Evolutionary conservation across 345 rosid species (phyloP).

Genomic region (Citropsis articulata): DNA sequence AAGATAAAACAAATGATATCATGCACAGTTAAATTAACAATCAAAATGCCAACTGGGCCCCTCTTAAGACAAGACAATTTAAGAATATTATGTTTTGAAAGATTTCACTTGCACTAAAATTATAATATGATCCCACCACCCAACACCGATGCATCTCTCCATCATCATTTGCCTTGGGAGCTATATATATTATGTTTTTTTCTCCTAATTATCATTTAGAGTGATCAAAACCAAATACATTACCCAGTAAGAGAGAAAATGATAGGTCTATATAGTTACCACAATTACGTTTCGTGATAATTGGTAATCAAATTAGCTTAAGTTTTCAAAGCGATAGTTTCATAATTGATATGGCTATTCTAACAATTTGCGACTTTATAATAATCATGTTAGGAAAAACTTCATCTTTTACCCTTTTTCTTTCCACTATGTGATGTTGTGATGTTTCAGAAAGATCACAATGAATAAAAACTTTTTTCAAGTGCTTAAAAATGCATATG

Average conservation of each 20-base stretch:
- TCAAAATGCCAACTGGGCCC: not conserved
- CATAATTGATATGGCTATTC: no score
- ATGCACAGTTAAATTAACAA: slow-evolving; percentile 2
- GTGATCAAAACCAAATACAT: not conserved
- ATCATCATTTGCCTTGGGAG: not conserved
- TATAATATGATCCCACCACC: not conserved
- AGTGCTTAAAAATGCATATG: no score
- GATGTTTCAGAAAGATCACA: no score
- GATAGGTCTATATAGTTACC: no score
- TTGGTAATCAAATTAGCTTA: no score
- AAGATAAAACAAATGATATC: slow-evolving; percentile 23
- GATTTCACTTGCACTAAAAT: not conserved
- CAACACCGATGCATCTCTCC: not conserved
- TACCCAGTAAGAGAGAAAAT: not conserved
- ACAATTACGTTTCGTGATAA: no score
- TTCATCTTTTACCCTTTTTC: no score
- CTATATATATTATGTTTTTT: not conserved
- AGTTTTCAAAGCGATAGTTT: no score
- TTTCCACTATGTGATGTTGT: no score
- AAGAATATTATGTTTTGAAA: slow-evolving; percentile 18
- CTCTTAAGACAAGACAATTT: slow-evolving; percentile 18
- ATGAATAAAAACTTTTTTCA: no score
- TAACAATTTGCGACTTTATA: no score
- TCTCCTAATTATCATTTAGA: not conserved
- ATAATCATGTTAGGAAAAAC: no score